A percentile compares a stretch with the other conserved stretches of the same genome.
These are phyloP conservation scores for Eucalyptus pauciflora DNA, from an alignment of 345 rosid species.

Conservation along the genomic window DNA sequence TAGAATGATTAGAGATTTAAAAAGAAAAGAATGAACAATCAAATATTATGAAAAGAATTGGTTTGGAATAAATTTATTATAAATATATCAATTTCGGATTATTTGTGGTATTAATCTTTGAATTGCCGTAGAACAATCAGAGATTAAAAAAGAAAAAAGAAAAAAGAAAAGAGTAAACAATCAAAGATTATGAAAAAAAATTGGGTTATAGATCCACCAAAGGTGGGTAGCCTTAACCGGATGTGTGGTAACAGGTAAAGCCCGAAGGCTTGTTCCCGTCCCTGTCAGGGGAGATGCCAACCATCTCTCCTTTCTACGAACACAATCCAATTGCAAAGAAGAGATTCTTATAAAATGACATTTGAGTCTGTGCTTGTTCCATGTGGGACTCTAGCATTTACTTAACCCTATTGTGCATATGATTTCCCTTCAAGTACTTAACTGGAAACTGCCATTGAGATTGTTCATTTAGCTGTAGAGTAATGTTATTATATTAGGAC, in stretches of 20 bases:
- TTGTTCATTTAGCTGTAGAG: neutral
- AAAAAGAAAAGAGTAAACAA: neutral
- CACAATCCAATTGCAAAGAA: rapidly evolving
- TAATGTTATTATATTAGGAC: neutral
- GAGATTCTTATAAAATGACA: rapidly evolving
- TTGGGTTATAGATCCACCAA: neutral
- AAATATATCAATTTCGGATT: rapidly evolving
- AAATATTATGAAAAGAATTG: too few species aligned
- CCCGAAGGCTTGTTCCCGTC: conserved; percentile 19
- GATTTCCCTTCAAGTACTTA: neutral
- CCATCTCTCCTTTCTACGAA: conserved; percentile 31
- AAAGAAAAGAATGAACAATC: too few species aligned
- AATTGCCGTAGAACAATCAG: too few species aligned
- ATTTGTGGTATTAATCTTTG: too few species aligned
- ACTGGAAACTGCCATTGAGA: neutral
- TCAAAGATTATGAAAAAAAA: neutral
- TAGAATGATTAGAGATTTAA: too few species aligned
- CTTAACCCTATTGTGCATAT: neutral
- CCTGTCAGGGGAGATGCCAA: conserved; percentile 47
- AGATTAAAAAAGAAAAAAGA: too few species aligned
- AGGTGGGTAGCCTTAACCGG: conserved; percentile 4
- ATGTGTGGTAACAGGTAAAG: conserved; percentile 9
- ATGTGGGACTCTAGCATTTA: neutral
- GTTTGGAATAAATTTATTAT: rapidly evolving
- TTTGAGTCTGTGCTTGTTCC: rapidly evolving